Evolutionary conservation across 2,329 filamentous ascomycete species (phyloP), one percentile per base, ranked within the genome.

Genomic region (Trichoderma sp.): DNA sequence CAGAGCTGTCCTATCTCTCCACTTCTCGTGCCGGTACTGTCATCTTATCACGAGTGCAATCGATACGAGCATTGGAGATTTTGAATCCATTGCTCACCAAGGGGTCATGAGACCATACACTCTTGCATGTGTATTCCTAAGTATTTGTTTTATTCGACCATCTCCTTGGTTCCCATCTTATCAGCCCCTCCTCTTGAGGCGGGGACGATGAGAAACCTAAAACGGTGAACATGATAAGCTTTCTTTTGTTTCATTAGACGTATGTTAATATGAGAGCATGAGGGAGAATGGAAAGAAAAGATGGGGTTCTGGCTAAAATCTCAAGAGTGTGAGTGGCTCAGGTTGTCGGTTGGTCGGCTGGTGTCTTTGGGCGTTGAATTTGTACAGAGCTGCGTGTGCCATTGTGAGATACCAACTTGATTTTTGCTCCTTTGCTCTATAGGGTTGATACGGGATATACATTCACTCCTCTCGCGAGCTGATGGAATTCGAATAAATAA

Each of bases 11-110:
- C 71, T 98, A 98, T 80, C 84, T 98, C 73, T 96, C 92, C 73
- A 98, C 95, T 0, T 94, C 94, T 5, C 88, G 92, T 55, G 94
- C 95, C 0, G 95, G 95, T 1, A 95, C 94, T 6, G 95, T 98
- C 11, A 94, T 98, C 77, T 88, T 98, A 50, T 88, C 90, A 4
- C 88, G 91, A 74, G 88, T 92, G 76, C 92, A 95, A 78, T 85
- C 95, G 58, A 84, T 86, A n/a, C 88, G 88, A 71, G 95, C 93
- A 0, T 84, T 98, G 75, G 87, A 88, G 61, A 93, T 93, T 6
- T 81, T 98, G 77, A 84, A 82, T 72, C 85, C 85, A 3, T 78
- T 88, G 55, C 78, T 89, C 30, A 80, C 78, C 64, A 82, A 82
- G 74, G 77, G 79, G 34, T 58, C 73, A 57, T 79, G 66, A 68